A percentile compares a stretch with the other conserved stretches of the same genome.
phyloP scores from a whole-genome alignment of 352 stramenopile genomes.

The Pythium utonaiense region DNA sequence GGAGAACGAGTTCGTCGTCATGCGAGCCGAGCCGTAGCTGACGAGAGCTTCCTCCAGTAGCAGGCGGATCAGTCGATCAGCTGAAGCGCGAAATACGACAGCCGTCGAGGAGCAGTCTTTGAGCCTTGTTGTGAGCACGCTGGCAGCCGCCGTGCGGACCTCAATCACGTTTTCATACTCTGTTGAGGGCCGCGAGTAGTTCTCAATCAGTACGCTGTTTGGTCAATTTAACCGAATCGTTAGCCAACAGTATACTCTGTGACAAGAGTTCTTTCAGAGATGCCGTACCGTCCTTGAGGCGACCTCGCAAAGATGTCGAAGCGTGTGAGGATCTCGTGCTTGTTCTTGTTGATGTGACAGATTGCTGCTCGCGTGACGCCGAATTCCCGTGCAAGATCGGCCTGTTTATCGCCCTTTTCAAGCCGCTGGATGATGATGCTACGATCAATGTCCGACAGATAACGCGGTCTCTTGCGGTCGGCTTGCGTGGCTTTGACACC shows the following conservation, averaged over 20 bases:
- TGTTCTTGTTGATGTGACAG: slow-evolving; percentile 82
- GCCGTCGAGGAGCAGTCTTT: slow-evolving; percentile 14
- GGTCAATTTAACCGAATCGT: slow-evolving; percentile 15
- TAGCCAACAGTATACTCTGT: slow-evolving; percentile 30
- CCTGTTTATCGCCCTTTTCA: slow-evolving; percentile 63
- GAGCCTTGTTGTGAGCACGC: slow-evolving; percentile 21
- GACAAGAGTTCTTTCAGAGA: background rate
- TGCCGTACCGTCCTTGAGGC: slow-evolving; percentile 44
- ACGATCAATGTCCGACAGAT: slow-evolving; percentile 51
- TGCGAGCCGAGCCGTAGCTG: slow-evolving; percentile 14
- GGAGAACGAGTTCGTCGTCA: slow-evolving; percentile 7
- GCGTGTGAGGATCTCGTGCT: slow-evolving; percentile 64
- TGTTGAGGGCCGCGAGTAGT: slow-evolving; percentile 22
- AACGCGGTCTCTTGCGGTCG: slow-evolving; percentile 42
- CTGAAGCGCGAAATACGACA: slow-evolving; percentile 6
- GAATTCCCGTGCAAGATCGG: slow-evolving; percentile 53
- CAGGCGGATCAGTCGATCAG: slow-evolving; percentile 18
- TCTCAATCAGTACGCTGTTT: slow-evolving; percentile 35
- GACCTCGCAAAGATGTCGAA: slow-evolving; percentile 58
- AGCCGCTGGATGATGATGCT: slow-evolving; percentile 68
- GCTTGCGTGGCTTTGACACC: background rate
- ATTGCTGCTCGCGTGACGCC: slow-evolving; percentile 64
- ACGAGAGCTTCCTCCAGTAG: slow-evolving; percentile 25
- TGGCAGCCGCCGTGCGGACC: slow-evolving; percentile 26
- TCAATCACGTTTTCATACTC: slow-evolving; percentile 43